phyloP scores from a whole-genome alignment of 140 eudicot genomes.

The Senecio squalidus region DNA sequence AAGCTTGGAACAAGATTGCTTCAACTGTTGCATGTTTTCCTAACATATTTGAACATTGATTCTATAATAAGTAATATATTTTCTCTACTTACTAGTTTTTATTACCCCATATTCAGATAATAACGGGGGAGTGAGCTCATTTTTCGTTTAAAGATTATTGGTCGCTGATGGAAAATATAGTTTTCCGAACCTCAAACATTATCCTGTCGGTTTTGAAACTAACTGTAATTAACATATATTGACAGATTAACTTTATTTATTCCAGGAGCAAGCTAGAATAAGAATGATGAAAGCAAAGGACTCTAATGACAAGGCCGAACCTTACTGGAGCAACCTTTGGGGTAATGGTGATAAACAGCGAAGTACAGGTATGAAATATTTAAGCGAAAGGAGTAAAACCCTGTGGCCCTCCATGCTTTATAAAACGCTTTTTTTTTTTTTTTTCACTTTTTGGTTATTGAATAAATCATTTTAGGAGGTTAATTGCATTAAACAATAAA shows the following conservation, averaged over 20 bases:
- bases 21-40: too few species aligned
- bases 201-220: too few species aligned
- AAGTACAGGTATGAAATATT: slow-evolving; percentile 45
- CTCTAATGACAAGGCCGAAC: slow-evolving; percentile 37
- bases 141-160: too few species aligned
- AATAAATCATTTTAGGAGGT: background rate
- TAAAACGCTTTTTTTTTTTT: background rate
- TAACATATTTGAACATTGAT: too few species aligned
- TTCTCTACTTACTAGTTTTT: too few species aligned
- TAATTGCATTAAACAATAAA: background rate
- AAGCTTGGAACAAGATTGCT: too few species aligned
- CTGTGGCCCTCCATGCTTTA: background rate
- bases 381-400: background rate
- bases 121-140: too few species aligned
- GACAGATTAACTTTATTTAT: background rate
- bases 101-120: too few species aligned
- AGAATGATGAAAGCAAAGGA: slow-evolving; percentile 69
- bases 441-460: background rate
- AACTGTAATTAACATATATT: too few species aligned
- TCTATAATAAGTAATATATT: too few species aligned
- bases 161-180: too few species aligned
- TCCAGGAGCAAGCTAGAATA: slow-evolving; percentile 72
- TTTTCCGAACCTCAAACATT: background rate
- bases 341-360: slow-evolving; percentile 45
- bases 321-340: slow-evolving; percentile 79